Evolutionary conservation across 2,329 filamentous ascomycete species (phyloP).

Genomic region (Colletotrichum sp.): DNA sequence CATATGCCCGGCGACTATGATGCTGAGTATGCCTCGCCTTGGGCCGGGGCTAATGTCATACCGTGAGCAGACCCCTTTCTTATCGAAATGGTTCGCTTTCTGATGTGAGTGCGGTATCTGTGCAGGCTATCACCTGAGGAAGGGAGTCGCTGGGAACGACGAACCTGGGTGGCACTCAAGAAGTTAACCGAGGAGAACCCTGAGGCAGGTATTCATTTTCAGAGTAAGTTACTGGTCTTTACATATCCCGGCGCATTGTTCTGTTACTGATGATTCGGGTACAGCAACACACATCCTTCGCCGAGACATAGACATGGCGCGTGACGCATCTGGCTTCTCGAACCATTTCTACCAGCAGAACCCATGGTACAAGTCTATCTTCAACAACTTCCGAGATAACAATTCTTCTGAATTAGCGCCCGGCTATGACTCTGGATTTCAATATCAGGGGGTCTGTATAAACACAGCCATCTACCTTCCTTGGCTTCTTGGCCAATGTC

Average conservation of each 20-base stretch:
- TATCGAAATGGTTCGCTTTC: not conserved
- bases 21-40: slow-evolving; percentile 81
- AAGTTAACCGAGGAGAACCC: slow-evolving; percentile 64
- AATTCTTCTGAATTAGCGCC: slow-evolving; percentile 61
- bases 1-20: slow-evolving; percentile 89
- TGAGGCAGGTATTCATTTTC: slow-evolving; percentile 77
- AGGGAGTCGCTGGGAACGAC: slow-evolving; percentile 55
- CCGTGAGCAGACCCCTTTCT: slow-evolving; percentile 56
- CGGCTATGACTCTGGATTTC: slow-evolving; percentile 61
- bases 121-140: slow-evolving; percentile 36
- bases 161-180: slow-evolving; percentile 63
- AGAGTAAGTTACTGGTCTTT: slow-evolving; percentile 47
- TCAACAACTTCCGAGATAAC: slow-evolving; percentile 73
- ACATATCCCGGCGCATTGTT: slow-evolving; percentile 39
- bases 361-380: slow-evolving; percentile 76
- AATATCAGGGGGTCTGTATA: slow-evolving; percentile 74
- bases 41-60: slow-evolving; percentile 78
- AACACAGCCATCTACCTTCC: slow-evolving; percentile 76
- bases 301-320: slow-evolving; percentile 61
- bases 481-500: slow-evolving; percentile 71
- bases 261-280: not conserved
- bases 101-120: not conserved
- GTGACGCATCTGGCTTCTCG: slow-evolving; percentile 64
- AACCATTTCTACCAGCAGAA: slow-evolving; percentile 67
- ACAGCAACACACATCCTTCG: slow-evolving; percentile 49